Evolutionary conservation across 352 stramenopile species (phyloP).

Genomic region (Phytopythium aichiense): DNA sequence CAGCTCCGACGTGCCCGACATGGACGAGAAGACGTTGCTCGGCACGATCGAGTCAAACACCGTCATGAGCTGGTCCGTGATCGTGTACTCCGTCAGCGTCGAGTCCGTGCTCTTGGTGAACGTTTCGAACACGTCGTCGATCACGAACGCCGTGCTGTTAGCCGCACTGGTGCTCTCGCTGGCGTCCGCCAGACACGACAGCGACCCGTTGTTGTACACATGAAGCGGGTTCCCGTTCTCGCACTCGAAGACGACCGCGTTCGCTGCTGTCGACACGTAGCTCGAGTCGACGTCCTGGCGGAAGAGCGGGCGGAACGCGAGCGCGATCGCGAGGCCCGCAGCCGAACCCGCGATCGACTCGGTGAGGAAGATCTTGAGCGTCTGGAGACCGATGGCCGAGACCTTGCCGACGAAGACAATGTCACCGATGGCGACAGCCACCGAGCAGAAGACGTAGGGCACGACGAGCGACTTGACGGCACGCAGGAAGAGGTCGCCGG

Average conservation of each 20-base stretch:
- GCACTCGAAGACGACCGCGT: slow-evolving; percentile 48
- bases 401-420: slow-evolving; percentile 76
- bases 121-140: slow-evolving; percentile 44
- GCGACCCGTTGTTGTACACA: slow-evolving; percentile 21
- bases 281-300: slow-evolving; percentile 18
- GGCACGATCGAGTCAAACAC: slow-evolving; percentile 59
- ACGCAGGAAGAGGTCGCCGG: slow-evolving; percentile 70
- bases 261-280: slow-evolving; percentile 14
- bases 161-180: neutral
- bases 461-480: slow-evolving; percentile 76
- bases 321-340: slow-evolving; percentile 49
- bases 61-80: slow-evolving; percentile 59
- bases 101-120: slow-evolving; percentile 40
- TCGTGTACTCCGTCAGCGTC: slow-evolving; percentile 34
- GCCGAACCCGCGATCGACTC: slow-evolving; percentile 47
- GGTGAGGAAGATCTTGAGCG: slow-evolving; percentile 51
- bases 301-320: slow-evolving; percentile 60
- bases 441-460: slow-evolving; percentile 78
- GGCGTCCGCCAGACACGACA: slow-evolving; percentile 21
- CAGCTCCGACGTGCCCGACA: slow-evolving; percentile 40
- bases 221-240: slow-evolving; percentile 34
- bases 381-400: slow-evolving; percentile 60
- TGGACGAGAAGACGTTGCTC: slow-evolving; percentile 52
- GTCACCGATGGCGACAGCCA: slow-evolving; percentile 70
- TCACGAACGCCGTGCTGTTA: slow-evolving; percentile 27